A percentile compares a stretch with the other conserved stretches of the same genome.
phyloP scores from a whole-genome alignment of 2,329 filamentous ascomycete genomes.

The Xylariaceae sp. region DNA sequence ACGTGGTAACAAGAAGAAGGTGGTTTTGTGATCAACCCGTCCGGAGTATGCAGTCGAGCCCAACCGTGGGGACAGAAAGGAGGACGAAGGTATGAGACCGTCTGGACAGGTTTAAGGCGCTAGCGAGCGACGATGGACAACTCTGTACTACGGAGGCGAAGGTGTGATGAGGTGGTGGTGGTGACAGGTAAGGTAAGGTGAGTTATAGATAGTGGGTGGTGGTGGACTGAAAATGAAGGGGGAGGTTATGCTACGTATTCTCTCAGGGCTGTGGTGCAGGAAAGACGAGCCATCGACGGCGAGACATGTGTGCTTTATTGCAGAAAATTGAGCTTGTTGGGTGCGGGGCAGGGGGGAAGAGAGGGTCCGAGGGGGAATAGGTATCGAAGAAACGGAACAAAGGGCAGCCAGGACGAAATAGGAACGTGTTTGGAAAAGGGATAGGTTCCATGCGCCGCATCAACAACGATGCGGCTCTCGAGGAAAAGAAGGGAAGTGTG shows the following conservation, averaged over 20 bases:
- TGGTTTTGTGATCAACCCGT: conserved; percentile 16
- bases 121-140: conserved; percentile 32
- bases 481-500: conserved; percentile 44
- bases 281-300: conserved; percentile 50
- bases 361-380: too few relatives aligned
- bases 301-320: conserved; percentile 63
- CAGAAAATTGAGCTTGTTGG: conserved; percentile 42
- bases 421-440: conserved; percentile 29
- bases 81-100: conserved; percentile 29
- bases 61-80: conserved; percentile 40
- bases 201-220: not conserved
- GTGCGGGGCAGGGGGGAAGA: conserved; percentile 42
- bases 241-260: conserved; percentile 44
- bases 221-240: conserved; percentile 29
- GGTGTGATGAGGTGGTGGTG: conserved; percentile 37
- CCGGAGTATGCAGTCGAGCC: conserved; percentile 50
- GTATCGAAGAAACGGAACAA: conserved; percentile 38
- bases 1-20: conserved; percentile 28
- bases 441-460: conserved; percentile 52
- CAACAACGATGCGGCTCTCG: conserved; percentile 57
- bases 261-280: conserved; percentile 40
- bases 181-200: not conserved
- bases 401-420: conserved; percentile 34
- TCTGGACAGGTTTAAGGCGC: conserved; percentile 33
- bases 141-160: conserved; percentile 37